A percentile compares a stretch with the other conserved stretches of the same genome.
Conservation (phyloP, 1,284 basidiomycete genomes). For the Rhizoctonia solani region DNA sequence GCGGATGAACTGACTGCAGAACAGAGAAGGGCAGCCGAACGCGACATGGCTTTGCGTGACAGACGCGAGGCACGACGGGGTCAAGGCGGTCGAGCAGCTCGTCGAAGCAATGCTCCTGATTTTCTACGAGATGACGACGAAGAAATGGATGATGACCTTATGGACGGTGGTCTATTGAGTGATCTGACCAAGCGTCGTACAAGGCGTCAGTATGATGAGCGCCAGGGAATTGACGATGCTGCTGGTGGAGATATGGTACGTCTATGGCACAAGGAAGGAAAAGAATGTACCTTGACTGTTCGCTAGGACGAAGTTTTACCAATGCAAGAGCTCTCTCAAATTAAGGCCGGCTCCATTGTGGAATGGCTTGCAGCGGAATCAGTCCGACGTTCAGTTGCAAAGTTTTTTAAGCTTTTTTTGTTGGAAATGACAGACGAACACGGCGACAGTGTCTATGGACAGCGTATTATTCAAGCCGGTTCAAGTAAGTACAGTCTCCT, state of each 20-base stretch:
- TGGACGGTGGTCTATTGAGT: constrained; percentile 55
- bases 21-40: constrained; percentile 83
- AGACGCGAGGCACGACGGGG: constrained; percentile 66
- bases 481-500: constrained; percentile 68
- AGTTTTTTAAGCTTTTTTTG: constrained; percentile 93
- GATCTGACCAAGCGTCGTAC: constrained; percentile 74
- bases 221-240: constrained; percentile 80
- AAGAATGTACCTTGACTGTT: not conserved
- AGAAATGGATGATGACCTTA: constrained; percentile 60
- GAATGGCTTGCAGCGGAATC: constrained; percentile 96
- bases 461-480: constrained; percentile 90
- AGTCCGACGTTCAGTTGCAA: constrained; percentile 86
- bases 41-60: constrained; percentile 87
- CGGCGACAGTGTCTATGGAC: constrained; percentile 91
- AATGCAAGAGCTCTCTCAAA: constrained; percentile 93
- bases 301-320: constrained; percentile 75
- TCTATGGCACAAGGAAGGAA: constrained; percentile 34
- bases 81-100: constrained; percentile 68
- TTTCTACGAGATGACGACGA: constrained; percentile 47
- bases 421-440: constrained; percentile 94
- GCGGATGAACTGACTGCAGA: constrained; percentile 72
- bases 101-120: constrained; percentile 74
- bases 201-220: constrained; percentile 86
- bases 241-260: constrained; percentile 81
- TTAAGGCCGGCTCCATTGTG: constrained; percentile 95